Conservation (phyloP, 2,329 filamentous ascomycete species). For the Neofusicoccum cordaticola region DNA sequence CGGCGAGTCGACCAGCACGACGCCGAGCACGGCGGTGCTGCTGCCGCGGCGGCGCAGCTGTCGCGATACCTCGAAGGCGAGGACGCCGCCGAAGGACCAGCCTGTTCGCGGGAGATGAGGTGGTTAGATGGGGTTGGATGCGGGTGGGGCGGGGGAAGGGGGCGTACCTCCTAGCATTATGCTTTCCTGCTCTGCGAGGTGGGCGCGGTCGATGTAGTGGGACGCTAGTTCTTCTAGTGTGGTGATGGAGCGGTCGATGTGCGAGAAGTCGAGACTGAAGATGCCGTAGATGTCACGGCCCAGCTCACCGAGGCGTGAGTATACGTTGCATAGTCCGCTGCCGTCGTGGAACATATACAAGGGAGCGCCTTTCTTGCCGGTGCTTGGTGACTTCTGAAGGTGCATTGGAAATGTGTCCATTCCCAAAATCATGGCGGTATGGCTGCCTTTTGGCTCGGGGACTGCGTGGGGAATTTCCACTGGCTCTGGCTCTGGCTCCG, state of each 20-base stretch:
- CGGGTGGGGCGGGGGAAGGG: neutral
- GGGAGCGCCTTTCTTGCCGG: neutral
- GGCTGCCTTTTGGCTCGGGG: neutral
- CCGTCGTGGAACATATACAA: constrained; percentile 55
- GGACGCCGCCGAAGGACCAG: constrained; percentile 20
- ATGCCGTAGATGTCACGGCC: constrained; percentile 22
- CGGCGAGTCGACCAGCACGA: constrained; percentile 19
- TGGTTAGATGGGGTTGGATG: neutral
- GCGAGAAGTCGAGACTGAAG: constrained; percentile 23
- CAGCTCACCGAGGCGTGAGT: constrained; percentile 21
- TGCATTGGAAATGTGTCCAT: neutral
- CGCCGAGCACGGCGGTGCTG: neutral
- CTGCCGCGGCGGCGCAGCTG: neutral
- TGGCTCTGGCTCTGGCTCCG: too few species aligned
- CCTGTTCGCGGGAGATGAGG: neutral
- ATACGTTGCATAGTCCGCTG: constrained; percentile 34
- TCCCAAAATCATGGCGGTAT: neutral
- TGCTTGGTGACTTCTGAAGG: neutral
- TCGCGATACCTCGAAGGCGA: constrained; percentile 18
- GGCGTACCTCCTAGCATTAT: neutral
- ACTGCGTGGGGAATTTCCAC: too few species aligned
- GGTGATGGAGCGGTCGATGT: neutral
- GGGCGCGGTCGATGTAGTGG: neutral
- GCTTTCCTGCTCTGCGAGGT: neutral
- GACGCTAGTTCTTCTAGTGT: neutral